These are phyloP conservation scores for Phialophora macrospora DNA, from an alignment of 2,329 filamentous ascomycete genomes.

Conservation along the genomic window DNA sequence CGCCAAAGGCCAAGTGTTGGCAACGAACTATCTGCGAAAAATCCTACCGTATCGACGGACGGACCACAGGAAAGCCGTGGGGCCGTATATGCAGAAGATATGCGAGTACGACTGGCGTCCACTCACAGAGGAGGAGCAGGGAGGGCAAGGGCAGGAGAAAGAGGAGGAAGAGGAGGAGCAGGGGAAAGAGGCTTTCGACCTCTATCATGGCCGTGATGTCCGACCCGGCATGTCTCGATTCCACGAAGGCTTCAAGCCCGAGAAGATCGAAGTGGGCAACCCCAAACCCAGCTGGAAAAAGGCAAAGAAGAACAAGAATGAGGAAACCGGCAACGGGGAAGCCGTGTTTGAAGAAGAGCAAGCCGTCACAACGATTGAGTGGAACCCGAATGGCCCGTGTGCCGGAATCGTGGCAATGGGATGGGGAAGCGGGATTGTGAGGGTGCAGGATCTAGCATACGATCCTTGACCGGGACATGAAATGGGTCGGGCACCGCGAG, in stretches of 20 bases:
- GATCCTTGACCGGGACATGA: constrained; percentile 19
- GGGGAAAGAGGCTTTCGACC: constrained; percentile 15
- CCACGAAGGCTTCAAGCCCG: constrained; percentile 51
- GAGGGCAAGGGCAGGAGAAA: too few species aligned
- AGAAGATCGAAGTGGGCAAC: constrained; percentile 42
- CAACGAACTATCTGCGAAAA: constrained; percentile 58
- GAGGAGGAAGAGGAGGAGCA: too few species aligned
- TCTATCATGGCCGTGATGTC: constrained; percentile 33
- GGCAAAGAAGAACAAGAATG: constrained; percentile 6
- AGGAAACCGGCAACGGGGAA: constrained; percentile 40
- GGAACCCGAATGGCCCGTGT: constrained; percentile 71
- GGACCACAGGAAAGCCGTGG: constrained; percentile 39
- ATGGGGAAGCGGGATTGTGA: constrained; percentile 69
- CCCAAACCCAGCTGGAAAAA: constrained; percentile 13
- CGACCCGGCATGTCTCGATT: constrained; percentile 49
- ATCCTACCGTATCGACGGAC: constrained; percentile 45
- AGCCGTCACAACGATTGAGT: constrained; percentile 65
- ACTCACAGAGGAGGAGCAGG: constrained; percentile 4
- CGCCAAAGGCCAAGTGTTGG: constrained; percentile 57
- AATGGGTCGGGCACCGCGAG: background rate
- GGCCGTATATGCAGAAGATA: constrained; percentile 61
- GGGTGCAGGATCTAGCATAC: constrained; percentile 67
- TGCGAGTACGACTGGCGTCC: constrained; percentile 62
- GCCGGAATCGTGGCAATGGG: constrained; percentile 71
- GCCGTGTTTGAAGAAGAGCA: constrained; percentile 66